These are phyloP conservation scores for Phytophthora pseudosyringae DNA, from an alignment of 352 stramenopile genomes.

Conservation along the genomic window DNA sequence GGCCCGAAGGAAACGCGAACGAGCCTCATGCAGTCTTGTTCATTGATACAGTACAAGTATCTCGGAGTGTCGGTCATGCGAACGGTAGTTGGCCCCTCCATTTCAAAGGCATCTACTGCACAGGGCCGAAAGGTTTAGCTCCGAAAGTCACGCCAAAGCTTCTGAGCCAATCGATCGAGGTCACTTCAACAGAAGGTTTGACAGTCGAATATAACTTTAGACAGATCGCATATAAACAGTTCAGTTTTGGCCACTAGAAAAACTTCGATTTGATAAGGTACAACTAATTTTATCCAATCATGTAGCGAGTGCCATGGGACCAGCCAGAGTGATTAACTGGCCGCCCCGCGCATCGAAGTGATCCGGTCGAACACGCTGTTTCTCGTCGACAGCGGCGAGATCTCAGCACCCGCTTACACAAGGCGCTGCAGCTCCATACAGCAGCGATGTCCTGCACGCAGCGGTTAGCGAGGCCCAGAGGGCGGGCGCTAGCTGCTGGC, in stretches of 20 bases:
- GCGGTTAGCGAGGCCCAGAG: too few relatives aligned
- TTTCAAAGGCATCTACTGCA: too few relatives aligned
- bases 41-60: too few relatives aligned
- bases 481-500: too few relatives aligned
- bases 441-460: not conserved
- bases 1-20: too few relatives aligned
- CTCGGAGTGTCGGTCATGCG: not conserved
- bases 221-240: too few relatives aligned
- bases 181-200: not conserved
- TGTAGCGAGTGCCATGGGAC: not conserved
- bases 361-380: constrained; percentile 3
- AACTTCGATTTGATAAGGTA: not conserved
- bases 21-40: too few relatives aligned
- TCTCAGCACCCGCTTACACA: not conserved
- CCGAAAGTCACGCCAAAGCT: not conserved
- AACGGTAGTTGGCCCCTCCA: too few relatives aligned
- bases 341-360: not conserved
- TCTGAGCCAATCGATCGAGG: not conserved
- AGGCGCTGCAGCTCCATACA: not conserved
- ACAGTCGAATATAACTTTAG: too few relatives aligned
- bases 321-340: constrained; percentile 1
- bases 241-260: not conserved
- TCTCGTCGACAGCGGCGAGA: constrained; percentile 1
- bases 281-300: constrained; percentile 1
- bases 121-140: too few relatives aligned